A percentile compares a stretch with the other conserved stretches of the same genome.
These are phyloP conservation scores for Pseudozyma pruni DNA, from an alignment of 1,284 basidiomycete genomes.

Conservation along the genomic window DNA sequence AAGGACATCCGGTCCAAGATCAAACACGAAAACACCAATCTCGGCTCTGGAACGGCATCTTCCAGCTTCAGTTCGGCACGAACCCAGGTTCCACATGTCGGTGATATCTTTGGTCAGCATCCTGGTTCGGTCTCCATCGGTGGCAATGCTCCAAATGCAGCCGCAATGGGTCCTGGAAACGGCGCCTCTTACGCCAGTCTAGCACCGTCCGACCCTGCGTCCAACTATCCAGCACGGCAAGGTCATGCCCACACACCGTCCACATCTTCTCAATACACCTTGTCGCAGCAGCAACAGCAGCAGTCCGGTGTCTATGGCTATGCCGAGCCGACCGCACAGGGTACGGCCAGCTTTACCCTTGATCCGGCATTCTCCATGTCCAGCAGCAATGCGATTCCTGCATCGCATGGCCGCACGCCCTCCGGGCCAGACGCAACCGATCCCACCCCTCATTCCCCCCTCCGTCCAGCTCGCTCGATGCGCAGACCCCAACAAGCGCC, in stretches of 20 bases:
- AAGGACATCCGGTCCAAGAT: conserved; percentile 64
- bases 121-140: conserved; percentile 27
- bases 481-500: conserved; percentile 49
- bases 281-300: conserved; percentile 7
- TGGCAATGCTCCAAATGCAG: conserved; percentile 6
- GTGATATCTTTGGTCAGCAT: conserved; percentile 42
- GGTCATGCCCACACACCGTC: conserved; percentile 20
- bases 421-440: conserved; percentile 13
- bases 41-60: conserved; percentile 58
- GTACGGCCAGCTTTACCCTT: conserved; percentile 43
- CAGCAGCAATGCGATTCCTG: conserved; percentile 4
- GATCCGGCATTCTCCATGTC: conserved; percentile 18
- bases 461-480: conserved; percentile 52
- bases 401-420: conserved; percentile 11
- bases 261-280: neutral
- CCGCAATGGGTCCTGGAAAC: conserved; percentile 17
- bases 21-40: conserved; percentile 61
- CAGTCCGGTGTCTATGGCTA: conserved; percentile 12
- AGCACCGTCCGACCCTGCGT: conserved; percentile 51
- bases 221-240: conserved; percentile 39
- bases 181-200: conserved; percentile 46
- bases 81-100: conserved; percentile 29
- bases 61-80: conserved; percentile 36
- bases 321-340: conserved; percentile 26
- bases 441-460: conserved; percentile 29